These are phyloP conservation scores for Kodamaea lidongshanica DNA, from an alignment of 805 yeast species.

Conservation along the genomic window DNA sequence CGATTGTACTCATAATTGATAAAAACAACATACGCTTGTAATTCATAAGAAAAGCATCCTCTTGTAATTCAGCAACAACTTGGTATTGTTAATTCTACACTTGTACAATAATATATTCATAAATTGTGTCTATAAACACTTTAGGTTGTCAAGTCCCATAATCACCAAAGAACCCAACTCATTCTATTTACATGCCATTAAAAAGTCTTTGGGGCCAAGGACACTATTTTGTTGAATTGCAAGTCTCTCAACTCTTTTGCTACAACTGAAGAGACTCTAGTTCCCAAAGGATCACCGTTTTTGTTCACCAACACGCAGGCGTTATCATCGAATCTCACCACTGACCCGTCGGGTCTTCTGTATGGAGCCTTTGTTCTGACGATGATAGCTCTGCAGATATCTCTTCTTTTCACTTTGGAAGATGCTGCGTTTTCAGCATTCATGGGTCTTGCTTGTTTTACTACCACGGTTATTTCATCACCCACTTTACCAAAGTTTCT, in stretches of 20 bases:
- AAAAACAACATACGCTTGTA: too few relatives aligned
- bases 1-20: too few relatives aligned
- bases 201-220: slow-evolving; percentile 76
- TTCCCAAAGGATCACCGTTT: slow-evolving; percentile 89
- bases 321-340: slow-evolving; percentile 85
- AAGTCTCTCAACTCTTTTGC: slow-evolving; percentile 84
- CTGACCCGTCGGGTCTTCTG: slow-evolving; percentile 80
- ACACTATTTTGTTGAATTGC: slow-evolving; percentile 77
- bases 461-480: slow-evolving; percentile 90
- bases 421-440: slow-evolving; percentile 61
- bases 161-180: too few relatives aligned
- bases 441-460: slow-evolving; percentile 81
- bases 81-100: too few relatives aligned
- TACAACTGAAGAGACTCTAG: slow-evolving; percentile 85
- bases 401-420: slow-evolving; percentile 88
- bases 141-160: too few relatives aligned
- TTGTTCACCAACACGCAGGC: slow-evolving; percentile 95
- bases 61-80: too few relatives aligned
- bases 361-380: slow-evolving; percentile 83
- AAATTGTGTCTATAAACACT: too few relatives aligned
- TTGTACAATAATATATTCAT: too few relatives aligned
- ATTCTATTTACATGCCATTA: slow-evolving; percentile 7
- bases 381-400: slow-evolving; percentile 89
- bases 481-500: slow-evolving; percentile 79
- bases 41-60: too few relatives aligned